Evolutionary conservation across 495 filamentous ascomycete genomes (phyloP).

Genomic region (Glonium stellatum): DNA sequence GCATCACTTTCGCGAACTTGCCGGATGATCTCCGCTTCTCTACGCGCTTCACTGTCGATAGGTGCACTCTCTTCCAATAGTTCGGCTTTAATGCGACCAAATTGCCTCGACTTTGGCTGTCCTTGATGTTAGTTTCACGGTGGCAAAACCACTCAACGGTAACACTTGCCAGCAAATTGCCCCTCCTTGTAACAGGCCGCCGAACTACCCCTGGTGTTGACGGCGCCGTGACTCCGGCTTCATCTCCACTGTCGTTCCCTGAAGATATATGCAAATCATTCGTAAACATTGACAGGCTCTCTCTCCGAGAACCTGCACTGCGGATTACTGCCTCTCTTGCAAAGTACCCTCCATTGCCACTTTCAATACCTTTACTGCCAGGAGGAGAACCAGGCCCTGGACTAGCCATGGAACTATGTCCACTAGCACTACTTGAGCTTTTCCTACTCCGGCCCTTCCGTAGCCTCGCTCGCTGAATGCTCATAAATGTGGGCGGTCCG

Average conservation of each 20-base stretch:
- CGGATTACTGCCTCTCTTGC: conserved; percentile 36
- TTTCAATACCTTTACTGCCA: conserved; percentile 44
- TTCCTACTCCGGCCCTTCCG: conserved; percentile 51
- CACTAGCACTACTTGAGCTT: conserved; percentile 65
- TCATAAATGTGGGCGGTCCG: conserved; percentile 34
- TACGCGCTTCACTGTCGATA: conserved; percentile 77
- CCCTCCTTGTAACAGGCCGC: conserved; percentile 71
- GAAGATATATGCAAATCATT: conserved; percentile 81
- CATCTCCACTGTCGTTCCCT: conserved; percentile 68
- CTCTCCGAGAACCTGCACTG: conserved; percentile 55
- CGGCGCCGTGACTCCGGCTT: conserved; percentile 41
- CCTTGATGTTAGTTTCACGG: conserved; percentile 3
- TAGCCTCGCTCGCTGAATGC: conserved; percentile 60
- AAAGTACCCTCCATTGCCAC: conserved; percentile 28
- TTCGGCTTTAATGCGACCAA: conserved; percentile 84
- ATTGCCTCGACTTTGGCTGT: conserved; percentile 88
- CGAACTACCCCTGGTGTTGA: conserved; percentile 53
- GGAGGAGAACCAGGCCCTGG: conserved; percentile 57
- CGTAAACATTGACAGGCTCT: conserved; percentile 80
- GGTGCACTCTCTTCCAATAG: conserved; percentile 82
- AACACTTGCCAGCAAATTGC: conserved; percentile 72
- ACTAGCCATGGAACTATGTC: conserved; percentile 60
- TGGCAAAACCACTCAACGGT: background rate
- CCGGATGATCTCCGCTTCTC: conserved; percentile 89
- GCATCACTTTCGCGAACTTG: conserved; percentile 77